Percentiles rank a stretch among this genome's conserved stretches.
phyloP scores from a whole-genome alignment of 768 basidiomycete species.

The Dacryopinax primogenitus region DNA sequence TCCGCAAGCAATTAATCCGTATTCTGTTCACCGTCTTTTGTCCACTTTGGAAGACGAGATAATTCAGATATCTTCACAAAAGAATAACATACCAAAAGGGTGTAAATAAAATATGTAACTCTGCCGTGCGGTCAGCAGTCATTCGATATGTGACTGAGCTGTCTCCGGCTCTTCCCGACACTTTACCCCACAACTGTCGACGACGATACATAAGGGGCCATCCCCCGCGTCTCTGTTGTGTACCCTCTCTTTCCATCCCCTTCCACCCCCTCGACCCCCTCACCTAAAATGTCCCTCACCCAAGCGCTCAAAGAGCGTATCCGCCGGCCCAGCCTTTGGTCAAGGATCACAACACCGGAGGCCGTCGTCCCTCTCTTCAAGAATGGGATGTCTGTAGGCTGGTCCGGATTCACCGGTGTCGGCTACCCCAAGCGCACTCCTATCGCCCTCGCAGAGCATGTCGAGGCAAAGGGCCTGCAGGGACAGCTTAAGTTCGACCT shows the following conservation, averaged over 20 bases:
- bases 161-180: not conserved
- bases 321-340: not conserved
- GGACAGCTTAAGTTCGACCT: constrained; percentile 22
- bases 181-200: not conserved
- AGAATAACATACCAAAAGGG: not conserved
- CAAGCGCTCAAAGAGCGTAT: constrained; percentile 3
- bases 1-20: not conserved
- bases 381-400: constrained; percentile 16
- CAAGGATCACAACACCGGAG: constrained; percentile 13
- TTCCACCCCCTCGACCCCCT: not conserved
- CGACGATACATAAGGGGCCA: too few relatives aligned
- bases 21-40: not conserved
- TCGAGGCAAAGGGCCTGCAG: constrained; percentile 22
- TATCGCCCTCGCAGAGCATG: constrained; percentile 21
- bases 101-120: not conserved
- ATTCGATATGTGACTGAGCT: not conserved
- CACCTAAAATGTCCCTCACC: constrained; percentile 8
- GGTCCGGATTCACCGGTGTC: constrained; percentile 13
- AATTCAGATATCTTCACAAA: not conserved
- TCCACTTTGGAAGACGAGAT: not conserved
- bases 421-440: constrained; percentile 15
- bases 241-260: too few relatives aligned
- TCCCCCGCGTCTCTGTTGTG: too few relatives aligned
- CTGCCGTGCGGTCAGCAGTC: not conserved
- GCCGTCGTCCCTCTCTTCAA: constrained; percentile 16